Evolutionary conservation across 2,329 filamentous ascomycete species (phyloP).

Genomic region (Neoascochyta sp.): DNA sequence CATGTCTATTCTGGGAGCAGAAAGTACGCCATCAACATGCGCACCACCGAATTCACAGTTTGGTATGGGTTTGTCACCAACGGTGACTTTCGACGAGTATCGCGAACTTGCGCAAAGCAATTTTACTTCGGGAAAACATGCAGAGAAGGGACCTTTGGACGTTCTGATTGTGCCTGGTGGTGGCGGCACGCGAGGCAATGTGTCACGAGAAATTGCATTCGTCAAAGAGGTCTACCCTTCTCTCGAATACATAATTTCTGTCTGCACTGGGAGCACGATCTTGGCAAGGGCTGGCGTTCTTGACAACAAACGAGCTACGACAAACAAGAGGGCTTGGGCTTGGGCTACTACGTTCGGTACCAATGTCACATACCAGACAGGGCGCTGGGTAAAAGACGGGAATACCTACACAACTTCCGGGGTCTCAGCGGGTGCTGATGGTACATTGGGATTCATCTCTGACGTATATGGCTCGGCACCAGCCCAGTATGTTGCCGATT

Average conservation of each 20-base stretch:
- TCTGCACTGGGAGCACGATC: constrained; percentile 60
- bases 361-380: constrained; percentile 54
- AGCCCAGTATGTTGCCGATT: constrained; percentile 46
- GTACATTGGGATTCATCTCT: constrained; percentile 53
- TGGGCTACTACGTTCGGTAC: constrained; percentile 41
- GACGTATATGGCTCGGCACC: constrained; percentile 51
- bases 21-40: constrained; percentile 19
- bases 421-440: constrained; percentile 59
- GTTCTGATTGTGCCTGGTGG: constrained; percentile 63
- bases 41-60: too few species aligned
- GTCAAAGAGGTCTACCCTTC: constrained; percentile 40
- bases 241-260: constrained; percentile 55
- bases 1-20: too few species aligned
- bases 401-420: constrained; percentile 64
- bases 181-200: constrained; percentile 37
- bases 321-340: constrained; percentile 57
- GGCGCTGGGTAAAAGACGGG: constrained; percentile 61
- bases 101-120: too few species aligned
- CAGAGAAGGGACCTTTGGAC: constrained; percentile 49
- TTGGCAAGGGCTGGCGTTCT: constrained; percentile 57
- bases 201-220: constrained; percentile 46
- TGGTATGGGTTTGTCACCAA: too few species aligned
- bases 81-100: too few species aligned
- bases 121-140: too few species aligned
- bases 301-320: constrained; percentile 57